Evolutionary conservation across 345 rosid species (phyloP).

Genomic region (Garcia nutans): DNA sequence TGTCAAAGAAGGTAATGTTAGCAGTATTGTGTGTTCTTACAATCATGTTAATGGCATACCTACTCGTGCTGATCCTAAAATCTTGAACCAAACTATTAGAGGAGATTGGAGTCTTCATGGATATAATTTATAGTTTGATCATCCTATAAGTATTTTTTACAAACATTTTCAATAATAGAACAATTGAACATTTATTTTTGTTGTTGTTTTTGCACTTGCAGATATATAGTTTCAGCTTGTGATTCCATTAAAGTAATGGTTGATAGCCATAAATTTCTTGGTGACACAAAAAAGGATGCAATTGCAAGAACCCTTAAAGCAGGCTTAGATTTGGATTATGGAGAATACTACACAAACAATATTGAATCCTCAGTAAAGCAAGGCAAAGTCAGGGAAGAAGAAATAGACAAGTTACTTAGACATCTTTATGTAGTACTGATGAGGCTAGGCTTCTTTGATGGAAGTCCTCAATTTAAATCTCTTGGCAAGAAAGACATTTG

Average conservation of each 20-base stretch:
- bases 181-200: no score
- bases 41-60: conserved; percentile 46
- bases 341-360: conserved; percentile 36
- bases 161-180: no score
- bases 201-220: neutral
- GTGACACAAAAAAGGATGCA: conserved; percentile 51
- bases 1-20: conserved; percentile 46
- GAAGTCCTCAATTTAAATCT: conserved; percentile 32
- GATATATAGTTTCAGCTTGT: conserved; percentile 60
- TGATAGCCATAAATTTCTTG: conserved; percentile 39
- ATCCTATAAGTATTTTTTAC: neutral
- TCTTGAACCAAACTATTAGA: conserved; percentile 38
- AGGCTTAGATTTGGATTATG: conserved; percentile 76
- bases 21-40: conserved; percentile 53
- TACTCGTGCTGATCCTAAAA: conserved; percentile 43
- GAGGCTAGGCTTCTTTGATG: conserved; percentile 71
- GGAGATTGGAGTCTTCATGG: conserved; percentile 59
- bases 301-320: conserved; percentile 55
- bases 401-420: conserved; percentile 34
- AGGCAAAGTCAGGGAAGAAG: conserved; percentile 41
- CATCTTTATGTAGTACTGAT: conserved; percentile 45
- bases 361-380: conserved; percentile 36
- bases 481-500: conserved; percentile 44
- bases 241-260: conserved; percentile 52
- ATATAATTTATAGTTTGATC: neutral